Conservation (phyloP, 805 yeast genomes). For the Cyberlindnera lachancei region DNA sequence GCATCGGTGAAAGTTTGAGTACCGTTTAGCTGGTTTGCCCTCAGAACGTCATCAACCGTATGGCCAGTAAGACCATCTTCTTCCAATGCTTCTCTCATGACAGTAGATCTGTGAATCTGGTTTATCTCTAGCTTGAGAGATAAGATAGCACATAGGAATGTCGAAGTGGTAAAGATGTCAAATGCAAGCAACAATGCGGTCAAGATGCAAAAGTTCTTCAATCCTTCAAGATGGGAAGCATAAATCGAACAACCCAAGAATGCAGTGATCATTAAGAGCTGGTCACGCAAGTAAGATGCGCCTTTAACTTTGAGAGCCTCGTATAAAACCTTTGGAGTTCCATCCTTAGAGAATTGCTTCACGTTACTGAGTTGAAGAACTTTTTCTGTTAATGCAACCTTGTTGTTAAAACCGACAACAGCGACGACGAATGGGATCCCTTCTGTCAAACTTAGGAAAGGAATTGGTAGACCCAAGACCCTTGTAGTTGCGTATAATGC, state of each 20-base stretch:
- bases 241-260: conserved; percentile 58
- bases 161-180: conserved; percentile 66
- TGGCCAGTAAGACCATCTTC: conserved; percentile 82
- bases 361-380: conserved; percentile 32
- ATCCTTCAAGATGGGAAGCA: conserved; percentile 61
- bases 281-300: conserved; percentile 52
- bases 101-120: conserved; percentile 74
- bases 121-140: conserved; percentile 85
- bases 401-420: conserved; percentile 85
- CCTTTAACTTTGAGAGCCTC: conserved; percentile 31
- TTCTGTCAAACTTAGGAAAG: conserved; percentile 72
- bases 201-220: conserved; percentile 74
- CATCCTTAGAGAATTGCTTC: conserved; percentile 24
- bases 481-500: conserved; percentile 62
- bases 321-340: conserved; percentile 28
- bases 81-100: conserved; percentile 71
- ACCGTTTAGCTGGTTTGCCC: conserved; percentile 19
- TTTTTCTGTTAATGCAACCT: conserved; percentile 60
- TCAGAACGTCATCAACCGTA: conserved; percentile 64
- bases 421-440: conserved; percentile 93
- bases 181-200: conserved; percentile 60
- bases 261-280: conserved; percentile 62
- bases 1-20: conserved; percentile 22
- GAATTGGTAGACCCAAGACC: conserved; percentile 50
- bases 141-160: conserved; percentile 78